phyloP scores from a whole-genome alignment of 169 alveolate genomes.

The Cryptosporidium tyzzeri region DNA sequence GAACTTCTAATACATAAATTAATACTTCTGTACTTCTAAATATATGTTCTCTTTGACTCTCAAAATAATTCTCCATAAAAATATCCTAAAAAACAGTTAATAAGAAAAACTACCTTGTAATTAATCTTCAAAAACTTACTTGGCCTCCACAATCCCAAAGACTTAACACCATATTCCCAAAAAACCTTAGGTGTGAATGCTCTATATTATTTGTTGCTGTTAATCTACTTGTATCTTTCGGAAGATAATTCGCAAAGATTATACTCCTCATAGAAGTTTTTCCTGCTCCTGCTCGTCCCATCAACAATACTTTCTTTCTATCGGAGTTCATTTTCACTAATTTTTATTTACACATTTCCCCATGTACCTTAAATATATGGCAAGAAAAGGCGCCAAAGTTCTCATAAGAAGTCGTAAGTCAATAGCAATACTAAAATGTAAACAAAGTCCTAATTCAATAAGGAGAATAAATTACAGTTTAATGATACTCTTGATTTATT shows the following conservation, averaged over 20 bases:
- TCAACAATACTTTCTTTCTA: conserved; percentile 87
- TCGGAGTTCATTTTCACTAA: conserved; percentile 67
- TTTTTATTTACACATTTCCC: background rate
- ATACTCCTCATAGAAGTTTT: conserved; percentile 94
- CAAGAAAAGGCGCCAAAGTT: background rate
- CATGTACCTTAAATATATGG: background rate
- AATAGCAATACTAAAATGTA: background rate
- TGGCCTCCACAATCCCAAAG: conserved; percentile 97
- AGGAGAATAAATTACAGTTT: background rate
- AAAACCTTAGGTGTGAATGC: conserved; percentile 89
- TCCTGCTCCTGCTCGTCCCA: conserved; percentile 95
- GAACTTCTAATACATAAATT: conserved; percentile 90
- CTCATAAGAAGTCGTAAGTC: background rate
- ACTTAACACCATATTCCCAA: conserved; percentile 91
- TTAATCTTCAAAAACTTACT: conserved; percentile 12
- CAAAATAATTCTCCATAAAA: conserved; percentile 94
- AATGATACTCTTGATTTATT: background rate
- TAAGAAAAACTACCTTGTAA: background rate
- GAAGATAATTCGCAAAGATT: conserved; percentile 94
- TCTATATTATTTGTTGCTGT: conserved; percentile 85
- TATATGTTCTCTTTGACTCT: conserved; percentile 90
- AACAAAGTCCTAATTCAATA: background rate
- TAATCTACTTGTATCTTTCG: conserved; percentile 88
- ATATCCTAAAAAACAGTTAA: conserved; percentile 81
- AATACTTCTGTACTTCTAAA: conserved; percentile 90